Evolutionary conservation across 2,329 filamentous ascomycete genomes (phyloP).

Genomic region (Elsinoe australis): DNA sequence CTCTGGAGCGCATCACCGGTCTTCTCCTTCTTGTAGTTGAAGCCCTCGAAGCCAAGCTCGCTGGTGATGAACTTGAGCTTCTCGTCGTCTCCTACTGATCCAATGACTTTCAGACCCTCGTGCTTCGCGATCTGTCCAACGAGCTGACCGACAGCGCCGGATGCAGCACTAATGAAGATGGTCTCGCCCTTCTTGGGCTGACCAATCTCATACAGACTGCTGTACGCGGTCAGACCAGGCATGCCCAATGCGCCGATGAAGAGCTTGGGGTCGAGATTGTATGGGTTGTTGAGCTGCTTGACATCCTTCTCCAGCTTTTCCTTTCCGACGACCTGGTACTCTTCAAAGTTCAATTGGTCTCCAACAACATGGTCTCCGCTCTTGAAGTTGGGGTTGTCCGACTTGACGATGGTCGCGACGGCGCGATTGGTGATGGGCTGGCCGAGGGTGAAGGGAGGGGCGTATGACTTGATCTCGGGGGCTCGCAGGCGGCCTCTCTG

Average conservation of each 20-base stretch:
- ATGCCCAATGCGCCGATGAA: slow-evolving; percentile 74
- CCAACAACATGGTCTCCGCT: slow-evolving; percentile 59
- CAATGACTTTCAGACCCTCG: slow-evolving; percentile 70
- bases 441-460: slow-evolving; percentile 53
- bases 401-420: slow-evolving; percentile 64
- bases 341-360: slow-evolving; percentile 30
- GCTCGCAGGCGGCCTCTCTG: slow-evolving; percentile 71
- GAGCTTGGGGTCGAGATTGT: slow-evolving; percentile 55
- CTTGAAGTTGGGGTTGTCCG: slow-evolving; percentile 54
- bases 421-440: slow-evolving; percentile 57
- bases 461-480: slow-evolving; percentile 58
- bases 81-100: slow-evolving; percentile 69
- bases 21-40: slow-evolving; percentile 84
- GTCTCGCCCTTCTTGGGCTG: slow-evolving; percentile 70
- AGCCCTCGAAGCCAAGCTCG: slow-evolving; percentile 66
- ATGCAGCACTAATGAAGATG: slow-evolving; percentile 73
- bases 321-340: slow-evolving; percentile 57
- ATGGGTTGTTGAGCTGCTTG: slow-evolving; percentile 54
- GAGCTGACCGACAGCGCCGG: slow-evolving; percentile 72
- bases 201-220: slow-evolving; percentile 65
- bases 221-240: slow-evolving; percentile 70
- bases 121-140: slow-evolving; percentile 79
- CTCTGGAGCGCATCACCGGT: slow-evolving; percentile 59
- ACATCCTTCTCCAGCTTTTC: slow-evolving; percentile 41
- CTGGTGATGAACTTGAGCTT: slow-evolving; percentile 69